Evolutionary conservation across 805 yeast species (phyloP).

Genomic region (Millerago galiae): DNA sequence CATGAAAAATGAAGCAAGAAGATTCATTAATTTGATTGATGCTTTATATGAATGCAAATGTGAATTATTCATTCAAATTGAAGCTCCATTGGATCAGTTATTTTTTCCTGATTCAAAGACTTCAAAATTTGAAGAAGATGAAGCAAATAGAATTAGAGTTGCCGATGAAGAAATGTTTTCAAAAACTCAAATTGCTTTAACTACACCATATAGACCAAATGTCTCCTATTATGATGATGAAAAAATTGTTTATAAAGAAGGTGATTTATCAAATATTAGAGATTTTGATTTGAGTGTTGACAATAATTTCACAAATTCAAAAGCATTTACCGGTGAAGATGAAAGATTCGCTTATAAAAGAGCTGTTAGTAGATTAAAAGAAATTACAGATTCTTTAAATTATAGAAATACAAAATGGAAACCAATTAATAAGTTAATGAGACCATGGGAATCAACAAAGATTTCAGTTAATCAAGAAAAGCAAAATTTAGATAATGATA

Average conservation of each 20-base stretch:
- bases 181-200: constrained; percentile 50
- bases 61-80: constrained; percentile 47
- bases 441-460: constrained; percentile 49
- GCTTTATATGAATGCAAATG: constrained; percentile 66
- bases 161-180: constrained; percentile 69
- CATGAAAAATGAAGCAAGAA: constrained; percentile 61
- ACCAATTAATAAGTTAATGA: constrained; percentile 42
- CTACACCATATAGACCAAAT: constrained; percentile 65
- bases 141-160: constrained; percentile 35
- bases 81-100: constrained; percentile 41
- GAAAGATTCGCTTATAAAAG: constrained; percentile 68
- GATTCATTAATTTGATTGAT: constrained; percentile 61
- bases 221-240: constrained; percentile 55
- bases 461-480: constrained; percentile 10
- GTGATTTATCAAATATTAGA: constrained; percentile 15
- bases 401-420: constrained; percentile 55
- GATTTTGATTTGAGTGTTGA: constrained; percentile 16
- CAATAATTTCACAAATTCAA: constrained; percentile 39
- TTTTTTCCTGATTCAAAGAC: constrained; percentile 51
- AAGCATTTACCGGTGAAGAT: constrained; percentile 70
- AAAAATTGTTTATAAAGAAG: constrained; percentile 27
- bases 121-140: constrained; percentile 19
- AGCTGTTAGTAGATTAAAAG: constrained; percentile 60
- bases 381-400: constrained; percentile 44
- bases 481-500: constrained; percentile 5